phyloP scores from a whole-genome alignment of 352 stramenopile species.

The Pythium sukuiense region DNA sequence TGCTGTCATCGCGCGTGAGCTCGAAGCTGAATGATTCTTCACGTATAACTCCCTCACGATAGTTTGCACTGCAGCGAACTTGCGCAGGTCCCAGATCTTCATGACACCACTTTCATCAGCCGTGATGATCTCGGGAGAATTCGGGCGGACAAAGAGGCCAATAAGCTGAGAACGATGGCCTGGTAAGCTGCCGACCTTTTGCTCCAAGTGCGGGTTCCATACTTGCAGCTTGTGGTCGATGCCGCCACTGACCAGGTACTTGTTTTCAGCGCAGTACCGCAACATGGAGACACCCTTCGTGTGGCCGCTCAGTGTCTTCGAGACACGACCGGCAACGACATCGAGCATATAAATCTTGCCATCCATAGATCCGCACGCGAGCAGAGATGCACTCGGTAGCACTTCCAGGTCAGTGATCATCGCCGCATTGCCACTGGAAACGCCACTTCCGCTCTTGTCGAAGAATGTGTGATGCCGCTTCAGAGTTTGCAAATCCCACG shows the following conservation, averaged over 20 bases:
- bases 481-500: conserved; percentile 43
- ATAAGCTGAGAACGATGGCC: conserved; percentile 51
- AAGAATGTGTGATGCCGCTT: conserved; percentile 42
- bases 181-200: conserved; percentile 47
- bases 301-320: conserved; percentile 41
- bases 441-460: conserved; percentile 4
- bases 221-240: conserved; percentile 55
- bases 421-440: conserved; percentile 6
- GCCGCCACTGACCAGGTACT: conserved; percentile 57
- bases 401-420: conserved; percentile 44
- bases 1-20: conserved; percentile 30
- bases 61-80: conserved; percentile 44
- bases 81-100: conserved; percentile 59
- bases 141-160: conserved; percentile 45
- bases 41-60: conserved; percentile 39
- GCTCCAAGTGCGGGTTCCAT: conserved; percentile 64
- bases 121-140: conserved; percentile 52
- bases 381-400: conserved; percentile 33
- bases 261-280: conserved; percentile 42
- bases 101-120: conserved; percentile 49
- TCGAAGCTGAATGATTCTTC: conserved; percentile 20
- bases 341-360: conserved; percentile 66
- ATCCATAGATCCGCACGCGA: conserved; percentile 46
- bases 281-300: conserved; percentile 45
- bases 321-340: conserved; percentile 27